Percentiles rank a stretch among this genome's conserved stretches.
Conservation (phyloP, 164 flowering plant species). For the Piper longum region DNA sequence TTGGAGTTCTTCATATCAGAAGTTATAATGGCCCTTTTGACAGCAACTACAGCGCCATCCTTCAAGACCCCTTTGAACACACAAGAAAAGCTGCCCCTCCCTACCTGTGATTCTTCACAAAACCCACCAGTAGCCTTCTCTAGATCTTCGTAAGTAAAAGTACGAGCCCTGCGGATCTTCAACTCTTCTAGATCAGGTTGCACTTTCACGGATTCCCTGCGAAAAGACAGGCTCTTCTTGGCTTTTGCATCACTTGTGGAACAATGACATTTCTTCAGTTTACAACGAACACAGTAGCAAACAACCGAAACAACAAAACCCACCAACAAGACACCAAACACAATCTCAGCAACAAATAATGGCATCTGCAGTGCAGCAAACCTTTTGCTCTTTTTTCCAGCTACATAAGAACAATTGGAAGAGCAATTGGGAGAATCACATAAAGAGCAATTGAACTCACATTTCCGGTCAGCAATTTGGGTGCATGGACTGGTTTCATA, state of each 20-base stretch:
- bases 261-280: conserved; percentile 51
- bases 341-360: conserved; percentile 56
- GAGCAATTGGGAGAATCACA: conserved; percentile 51
- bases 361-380: conserved; percentile 62
- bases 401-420: conserved; percentile 38
- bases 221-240: conserved; percentile 21
- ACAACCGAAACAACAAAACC: conserved; percentile 39
- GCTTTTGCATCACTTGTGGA: conserved; percentile 17
- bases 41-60: conserved; percentile 81
- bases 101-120: conserved; percentile 73
- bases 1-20: conserved; percentile 31
- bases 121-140: conserved; percentile 73
- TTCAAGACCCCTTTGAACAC: conserved; percentile 73
- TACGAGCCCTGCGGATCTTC: conserved; percentile 59
- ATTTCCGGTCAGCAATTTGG: conserved; percentile 33
- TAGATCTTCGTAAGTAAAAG: conserved; percentile 75
- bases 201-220: conserved; percentile 34
- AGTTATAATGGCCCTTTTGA: conserved; percentile 68
- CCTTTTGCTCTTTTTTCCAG: conserved; percentile 17
- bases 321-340: conserved; percentile 51
- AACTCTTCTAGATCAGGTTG: conserved; percentile 68
- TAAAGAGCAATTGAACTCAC: conserved; percentile 59
- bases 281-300: conserved; percentile 56
- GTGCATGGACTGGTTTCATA: conserved; percentile 35
- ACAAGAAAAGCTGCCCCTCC: conserved; percentile 83